Percentiles rank a stretch among this genome's conserved stretches.
phyloP scores from a whole-genome alignment of 1,139 yeast species.

The Kodamaea sp. region DNA sequence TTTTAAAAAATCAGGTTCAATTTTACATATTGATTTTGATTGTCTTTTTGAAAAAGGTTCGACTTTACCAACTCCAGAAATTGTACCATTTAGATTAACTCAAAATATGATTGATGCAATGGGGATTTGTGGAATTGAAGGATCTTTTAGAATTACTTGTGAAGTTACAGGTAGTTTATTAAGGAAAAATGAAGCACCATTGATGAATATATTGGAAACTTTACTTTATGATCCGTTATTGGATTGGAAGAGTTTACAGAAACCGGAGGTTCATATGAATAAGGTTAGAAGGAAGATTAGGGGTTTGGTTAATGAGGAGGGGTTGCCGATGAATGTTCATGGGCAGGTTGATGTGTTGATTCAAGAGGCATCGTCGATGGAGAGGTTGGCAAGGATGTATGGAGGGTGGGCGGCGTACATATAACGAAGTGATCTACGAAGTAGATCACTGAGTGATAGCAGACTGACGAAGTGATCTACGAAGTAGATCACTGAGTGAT shows the following conservation, averaged over 20 bases:
- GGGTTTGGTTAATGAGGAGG: conserved; percentile 77
- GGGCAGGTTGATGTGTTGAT: conserved; percentile 92
- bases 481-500: too few species aligned
- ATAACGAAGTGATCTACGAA: conserved; percentile 11
- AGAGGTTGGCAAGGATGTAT: conserved; percentile 79
- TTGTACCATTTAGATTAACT: conserved; percentile 91
- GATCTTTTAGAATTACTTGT: conserved; percentile 78
- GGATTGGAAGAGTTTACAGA: conserved; percentile 54
- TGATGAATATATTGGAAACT: conserved; percentile 89
- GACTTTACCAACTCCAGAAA: conserved; percentile 73
- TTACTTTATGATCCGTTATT: conserved; percentile 89
- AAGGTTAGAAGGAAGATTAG: conserved; percentile 76
- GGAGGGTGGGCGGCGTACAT: conserved; percentile 88
- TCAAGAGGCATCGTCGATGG: conserved; percentile 74
- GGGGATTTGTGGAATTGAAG: conserved; percentile 90
- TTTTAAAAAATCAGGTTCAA: conserved; percentile 69
- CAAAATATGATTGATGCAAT: conserved; percentile 87
- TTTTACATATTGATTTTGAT: conserved; percentile 94
- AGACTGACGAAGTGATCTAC: too few species aligned
- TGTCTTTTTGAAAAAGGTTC: conserved; percentile 87
- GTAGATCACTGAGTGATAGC: not conserved
- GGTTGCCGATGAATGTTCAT: conserved; percentile 81
- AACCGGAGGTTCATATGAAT: conserved; percentile 68
- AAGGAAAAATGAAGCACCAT: conserved; percentile 77
- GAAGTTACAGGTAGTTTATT: conserved; percentile 78